A percentile compares a stretch with the other conserved stretches of the same genome.
These are phyloP conservation scores for Corylus heterophylla DNA, from an alignment of 306 rosid species.

Conservation along the genomic window DNA sequence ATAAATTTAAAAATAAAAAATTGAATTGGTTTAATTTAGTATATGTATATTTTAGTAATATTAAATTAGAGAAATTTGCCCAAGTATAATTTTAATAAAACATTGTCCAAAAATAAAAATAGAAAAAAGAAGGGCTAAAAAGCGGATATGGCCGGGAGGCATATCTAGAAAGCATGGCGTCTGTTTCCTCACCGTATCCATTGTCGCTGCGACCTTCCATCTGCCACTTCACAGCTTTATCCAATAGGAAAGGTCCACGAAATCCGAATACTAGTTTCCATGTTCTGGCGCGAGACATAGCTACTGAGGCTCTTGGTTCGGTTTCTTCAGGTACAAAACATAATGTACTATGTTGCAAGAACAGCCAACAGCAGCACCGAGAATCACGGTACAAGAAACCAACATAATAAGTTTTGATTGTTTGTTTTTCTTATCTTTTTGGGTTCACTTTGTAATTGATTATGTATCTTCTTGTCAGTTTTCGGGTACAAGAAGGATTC, in stretches of 20 bases:
- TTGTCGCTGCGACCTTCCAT: slow-evolving; percentile 28
- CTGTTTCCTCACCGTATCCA: slow-evolving; percentile 32
- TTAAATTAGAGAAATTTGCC: background rate
- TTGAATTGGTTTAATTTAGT: no score
- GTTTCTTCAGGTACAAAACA: slow-evolving; percentile 10
- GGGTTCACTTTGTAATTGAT: background rate
- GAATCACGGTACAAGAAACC: background rate
- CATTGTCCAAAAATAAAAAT: background rate
- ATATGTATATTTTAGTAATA: no score
- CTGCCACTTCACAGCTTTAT: slow-evolving; percentile 18
- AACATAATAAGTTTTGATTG: background rate
- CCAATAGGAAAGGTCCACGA: slow-evolving; percentile 20
- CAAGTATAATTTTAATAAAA: background rate
- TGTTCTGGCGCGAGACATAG: background rate
- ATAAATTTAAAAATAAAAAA: no score
- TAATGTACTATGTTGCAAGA: slow-evolving; percentile 13
- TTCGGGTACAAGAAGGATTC: slow-evolving; percentile 23
- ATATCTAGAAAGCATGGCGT: slow-evolving; percentile 54
- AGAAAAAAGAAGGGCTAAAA: background rate
- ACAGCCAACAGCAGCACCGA: slow-evolving; percentile 11
- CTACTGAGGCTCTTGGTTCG: background rate
- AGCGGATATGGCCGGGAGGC: slow-evolving; percentile 8
- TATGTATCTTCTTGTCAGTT: slow-evolving; percentile 11
- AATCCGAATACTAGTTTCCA: background rate
- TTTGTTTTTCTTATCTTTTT: background rate